Conservation (phyloP, 2,329 filamentous ascomycete genomes). For the Aureobasidium sp. region DNA sequence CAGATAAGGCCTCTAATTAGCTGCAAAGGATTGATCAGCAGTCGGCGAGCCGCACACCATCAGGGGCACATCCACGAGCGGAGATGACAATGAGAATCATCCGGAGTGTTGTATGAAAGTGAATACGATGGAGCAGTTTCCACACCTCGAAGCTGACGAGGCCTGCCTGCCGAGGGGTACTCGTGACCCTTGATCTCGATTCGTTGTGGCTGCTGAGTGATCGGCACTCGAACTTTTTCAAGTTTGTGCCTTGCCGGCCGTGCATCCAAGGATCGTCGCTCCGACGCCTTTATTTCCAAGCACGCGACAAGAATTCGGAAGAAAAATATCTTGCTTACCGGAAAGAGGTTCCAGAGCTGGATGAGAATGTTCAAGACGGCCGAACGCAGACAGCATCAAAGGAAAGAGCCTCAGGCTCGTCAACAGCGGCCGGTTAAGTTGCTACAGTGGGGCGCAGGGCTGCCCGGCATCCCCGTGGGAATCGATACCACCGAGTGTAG, state of each 20-base stretch:
- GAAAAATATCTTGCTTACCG: neutral
- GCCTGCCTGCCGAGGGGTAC: neutral
- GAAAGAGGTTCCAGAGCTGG: neutral
- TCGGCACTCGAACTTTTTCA: slow-evolving; percentile 8
- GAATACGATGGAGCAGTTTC: neutral
- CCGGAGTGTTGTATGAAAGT: neutral
- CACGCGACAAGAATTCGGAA: slow-evolving; percentile 3
- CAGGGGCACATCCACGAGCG: neutral
- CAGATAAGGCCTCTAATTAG: neutral
- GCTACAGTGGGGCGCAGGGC: neutral
- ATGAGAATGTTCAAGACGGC: neutral
- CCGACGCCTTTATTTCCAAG: slow-evolving; percentile 3
- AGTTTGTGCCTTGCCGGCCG: slow-evolving; percentile 6
- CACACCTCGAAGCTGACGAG: slow-evolving; percentile 5
- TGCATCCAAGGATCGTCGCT: slow-evolving; percentile 6
- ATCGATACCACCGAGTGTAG: neutral
- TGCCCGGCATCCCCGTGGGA: slow-evolving; percentile 1
- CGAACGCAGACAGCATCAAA: neutral
- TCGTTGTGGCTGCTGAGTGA: neutral
- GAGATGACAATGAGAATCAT: neutral
- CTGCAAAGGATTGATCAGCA: neutral
- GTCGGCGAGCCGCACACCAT: neutral
- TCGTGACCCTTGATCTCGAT: slow-evolving; percentile 12
- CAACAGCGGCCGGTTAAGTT: neutral
- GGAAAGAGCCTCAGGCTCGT: neutral